Evolutionary conservation across 2,329 filamentous ascomycete species (phyloP).

Genomic region (Colletotrichum tofieldiae): DNA sequence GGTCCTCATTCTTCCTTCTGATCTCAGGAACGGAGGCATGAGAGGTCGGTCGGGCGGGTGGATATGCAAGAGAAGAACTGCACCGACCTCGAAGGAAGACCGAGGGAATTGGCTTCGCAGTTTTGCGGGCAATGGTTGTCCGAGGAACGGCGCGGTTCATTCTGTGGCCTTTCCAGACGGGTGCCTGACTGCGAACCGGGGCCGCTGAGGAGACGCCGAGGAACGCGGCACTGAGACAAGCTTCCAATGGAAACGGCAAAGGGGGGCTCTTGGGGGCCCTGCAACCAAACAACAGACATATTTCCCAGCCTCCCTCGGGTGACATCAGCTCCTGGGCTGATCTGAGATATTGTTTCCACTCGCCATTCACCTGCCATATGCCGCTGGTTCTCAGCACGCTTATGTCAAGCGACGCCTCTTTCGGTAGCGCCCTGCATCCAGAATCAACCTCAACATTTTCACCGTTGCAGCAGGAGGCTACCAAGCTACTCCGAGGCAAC

Average conservation of each 20-base stretch:
- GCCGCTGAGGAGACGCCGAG: neutral
- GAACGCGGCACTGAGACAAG: constrained; percentile 25
- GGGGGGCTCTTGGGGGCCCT: neutral
- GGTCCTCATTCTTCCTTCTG: neutral
- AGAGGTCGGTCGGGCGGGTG: neutral
- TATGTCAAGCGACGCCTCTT: neutral
- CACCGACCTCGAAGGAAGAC: neutral
- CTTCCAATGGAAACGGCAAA: constrained; percentile 5
- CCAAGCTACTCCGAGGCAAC: neutral
- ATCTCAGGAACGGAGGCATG: neutral
- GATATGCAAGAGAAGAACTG: constrained; percentile 7
- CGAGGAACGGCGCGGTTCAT: neutral
- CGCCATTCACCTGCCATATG: neutral
- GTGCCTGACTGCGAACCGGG: neutral
- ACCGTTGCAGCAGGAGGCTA: neutral
- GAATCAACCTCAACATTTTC: neutral
- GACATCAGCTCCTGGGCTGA: neutral
- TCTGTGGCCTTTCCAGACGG: neutral
- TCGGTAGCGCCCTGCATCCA: neutral
- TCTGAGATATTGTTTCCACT: neutral
- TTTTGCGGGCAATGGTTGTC: neutral
- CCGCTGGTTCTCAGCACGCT: neutral
- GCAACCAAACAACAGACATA: constrained; percentile 9
- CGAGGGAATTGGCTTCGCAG: constrained; percentile 6
- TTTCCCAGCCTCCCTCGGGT: neutral